Evolutionary conservation across 2,329 filamentous ascomycete species (phyloP), one percentile per base, ranked within the genome.

Genomic region (Penicillium sp.): DNA sequence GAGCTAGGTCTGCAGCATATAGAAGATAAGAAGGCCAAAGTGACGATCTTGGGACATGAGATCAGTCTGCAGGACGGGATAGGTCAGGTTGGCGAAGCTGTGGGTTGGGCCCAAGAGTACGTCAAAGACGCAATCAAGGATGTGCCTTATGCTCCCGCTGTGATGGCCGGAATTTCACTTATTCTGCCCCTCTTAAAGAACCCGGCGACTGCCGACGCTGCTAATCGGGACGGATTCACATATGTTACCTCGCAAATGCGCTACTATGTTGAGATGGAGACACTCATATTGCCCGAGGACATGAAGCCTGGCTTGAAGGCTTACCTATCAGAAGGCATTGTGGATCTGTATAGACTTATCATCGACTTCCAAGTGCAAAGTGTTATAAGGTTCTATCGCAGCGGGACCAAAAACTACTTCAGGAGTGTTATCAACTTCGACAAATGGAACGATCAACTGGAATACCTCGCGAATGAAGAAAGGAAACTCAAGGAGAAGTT

Each of bases 361-460:
- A 59, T 75, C n/a, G 63, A 67, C 4, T 76, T 75, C 31, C 73
- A 75, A 45, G 43, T 74, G n/a, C 51, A 48, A 21, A 71, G 63
- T 31, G 66, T 73, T 13, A 45, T 76, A 5, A 57, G 71, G 24
- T 70, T 75, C 48, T 71, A 68, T 43, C 56, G 49, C n/a, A 61
- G 37, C 23, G n/a, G 39, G 8, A 28, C 24, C 16, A 51, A 39
- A 29, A 55, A 52, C 34, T 55, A 55, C 16, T 16, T 55, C 24
- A 37, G 28, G 5, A 31, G 34, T 9, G 28, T 55, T 9, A 3
- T 43, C 21, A 29, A 55, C 3, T 55, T 43, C n/a, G 48, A 55
- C 18, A 10, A 26, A 13, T 55, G 52, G 52, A 16, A 37, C n/a
- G 21, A 3, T 5, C 26, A 26, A 26, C 18, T 31, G 6, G 13